Evolutionary conservation across 345 rosid species (phyloP), one percentile per base, ranked within the genome.

Genomic region (Clarkia xantiana): DNA sequence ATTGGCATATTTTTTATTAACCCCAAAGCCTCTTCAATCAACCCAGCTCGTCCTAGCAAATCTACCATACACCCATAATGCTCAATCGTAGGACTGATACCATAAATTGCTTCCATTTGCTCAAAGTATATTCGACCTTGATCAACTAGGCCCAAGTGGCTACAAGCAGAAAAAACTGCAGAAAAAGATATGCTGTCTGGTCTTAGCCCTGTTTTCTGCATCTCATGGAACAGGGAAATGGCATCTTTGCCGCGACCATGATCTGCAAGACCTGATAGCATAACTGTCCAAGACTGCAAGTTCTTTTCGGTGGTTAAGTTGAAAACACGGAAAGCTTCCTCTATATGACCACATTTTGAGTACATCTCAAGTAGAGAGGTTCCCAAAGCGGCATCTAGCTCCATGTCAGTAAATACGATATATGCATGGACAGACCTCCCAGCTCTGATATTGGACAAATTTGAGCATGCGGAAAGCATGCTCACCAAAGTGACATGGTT

Each of bases 281-380:
- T 71, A 53, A 71, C 69, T 12, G 74, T 77, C 65, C 69, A 66
- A 39, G 70, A 59, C 62, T 69, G 80, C 63, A 77, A 53, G 44
- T 67, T 67, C 67, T 54, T 72, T 48, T 61, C 62, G 9, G 40
- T 45, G 67, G 69, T 59, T 9, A 45, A 64, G 54, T 47, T 55
- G 52, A 74, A 71, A 16, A 67, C 47, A 47, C 29, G 56, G 11
- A 57, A 54, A 54, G 84, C 73, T 25, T 67, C 60, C 47, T 39
- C 62, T 45, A 69, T 59, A 40, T 60, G 36, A 42, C 84, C 74
- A 23, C 80, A 65, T 49, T 71, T 71, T 25, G 78, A 70, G 61
- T 77, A 77, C 84, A 74, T 71, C 64, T 71, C 68, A 55, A 77
- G 61, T 42, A 67, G 67, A 17, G 84, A 73, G 49, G 80, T 71